Base-by-base conservation (phyloP, 805 yeast genomes). In the Nakazawaea laoshanensis region DNA sequence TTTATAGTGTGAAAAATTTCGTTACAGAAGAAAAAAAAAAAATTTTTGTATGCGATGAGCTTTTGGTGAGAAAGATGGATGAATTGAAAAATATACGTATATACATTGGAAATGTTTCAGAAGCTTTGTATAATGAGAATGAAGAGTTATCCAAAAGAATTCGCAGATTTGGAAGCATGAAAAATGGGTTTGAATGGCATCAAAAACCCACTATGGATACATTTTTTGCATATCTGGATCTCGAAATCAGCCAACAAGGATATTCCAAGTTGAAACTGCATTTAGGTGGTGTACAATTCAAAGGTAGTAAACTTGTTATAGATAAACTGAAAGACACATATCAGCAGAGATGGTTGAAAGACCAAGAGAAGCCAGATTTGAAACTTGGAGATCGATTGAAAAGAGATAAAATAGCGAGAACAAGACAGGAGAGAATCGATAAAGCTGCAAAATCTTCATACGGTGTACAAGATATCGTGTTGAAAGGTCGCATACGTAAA, bases 231-330 rank as follows among this genome's bases (percentile, higher is more conserved):
- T 86, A 67, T 42, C 51, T 83, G 1, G 74, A 81, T 15, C 59
- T 89, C 53, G 55, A 61, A n/a, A 52, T 78, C 9, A 52, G 64
- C 1, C 59, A 63, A 3, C 53, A 57, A 14, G 60, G 65, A 22
- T 73, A 66, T 35, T 57, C 54, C 1, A 70, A 68, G 29, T 54
- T 89, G 32, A 66, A 67, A 37, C 51, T 57, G 5, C 61, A 81
- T 1, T 67, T 84, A 42, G 70, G 85, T 49, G 92, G 88, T 19
- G 70, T 80, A 2, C 70, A 68, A 17, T 89, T 67, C 55, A 85
- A 82, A 66, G 95, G 94, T 2, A 65, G 79, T 17, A 72, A 67
- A 33, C 53, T 89, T 22, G 61, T 63, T 3, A 56, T 89, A 7
- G 74, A 67, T 33, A 51, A 58, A 28, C 96, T 96, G 3, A 72